Evolutionary conservation across 495 filamentous ascomycete species (phyloP), one percentile per base, ranked within the genome.

Genomic region (Opeltia flavorubescens): DNA sequence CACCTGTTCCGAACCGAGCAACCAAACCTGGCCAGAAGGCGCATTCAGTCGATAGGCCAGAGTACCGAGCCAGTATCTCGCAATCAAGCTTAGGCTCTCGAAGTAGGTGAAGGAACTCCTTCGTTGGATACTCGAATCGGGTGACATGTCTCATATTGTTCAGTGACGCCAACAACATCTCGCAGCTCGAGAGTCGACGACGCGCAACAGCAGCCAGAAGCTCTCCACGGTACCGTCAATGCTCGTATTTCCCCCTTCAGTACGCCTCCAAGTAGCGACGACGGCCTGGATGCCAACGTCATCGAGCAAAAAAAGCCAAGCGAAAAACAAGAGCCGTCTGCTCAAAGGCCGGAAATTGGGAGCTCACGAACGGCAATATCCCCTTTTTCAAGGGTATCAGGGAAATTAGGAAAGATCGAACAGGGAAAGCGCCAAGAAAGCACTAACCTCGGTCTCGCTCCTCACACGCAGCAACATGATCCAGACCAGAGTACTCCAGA

Each of bases 211-310:
- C 38, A 12, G 21, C 9, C 25, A 21, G 20, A 23, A 2, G 21
- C 38, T 13, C 18, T 9, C 5, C 12, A 25, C 4, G 13, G 7
- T 11, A 25, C 5, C 20, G 25, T 21, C 57, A 72, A 71, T 9
- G 72, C 75, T n/a, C 65, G 66, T 28, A 66, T 83, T 0, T 95
- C 91, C 5, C 89, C 91, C 0, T 95, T 98, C 56, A 89, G 70
- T 60, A 95, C 88, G 26, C 89, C 89, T 9, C 88, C 89, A 12
- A 81, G 78, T 46, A 93, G 81, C 53, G 76, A 78, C 12, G 81
- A 77, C 44, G 83, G 75, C 42, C 61, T 69, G 5, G 69, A 69
- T 46, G 63, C 67, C 25, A 67, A 69, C 24, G 42, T 62, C 1
- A 24, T 57, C 9, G 25, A 3, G 13, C 38, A 4, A 9, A 11